phyloP scores from a whole-genome alignment of 768 basidiomycete genomes.

The Hericium erinaceus region DNA sequence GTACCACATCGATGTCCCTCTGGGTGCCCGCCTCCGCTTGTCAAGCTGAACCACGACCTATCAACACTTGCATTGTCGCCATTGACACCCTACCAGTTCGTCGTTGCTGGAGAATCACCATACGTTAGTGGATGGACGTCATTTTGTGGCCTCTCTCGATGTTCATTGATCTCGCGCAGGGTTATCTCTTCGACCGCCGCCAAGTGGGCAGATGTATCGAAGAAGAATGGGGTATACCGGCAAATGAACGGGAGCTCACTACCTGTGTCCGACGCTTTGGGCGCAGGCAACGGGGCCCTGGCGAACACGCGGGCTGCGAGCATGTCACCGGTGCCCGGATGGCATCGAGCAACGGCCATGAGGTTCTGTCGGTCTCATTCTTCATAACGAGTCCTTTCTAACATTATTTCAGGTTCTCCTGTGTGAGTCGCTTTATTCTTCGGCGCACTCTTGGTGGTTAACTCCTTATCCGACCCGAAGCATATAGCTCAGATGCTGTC shows the following conservation, averaged over 20 bases:
- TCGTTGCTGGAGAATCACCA: constrained; percentile 75
- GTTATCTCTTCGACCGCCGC: constrained; percentile 77
- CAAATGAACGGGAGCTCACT: constrained; percentile 41
- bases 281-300: constrained; percentile 26
- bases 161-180: constrained; percentile 30
- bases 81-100: constrained; percentile 73
- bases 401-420: constrained; percentile 43
- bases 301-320: constrained; percentile 32
- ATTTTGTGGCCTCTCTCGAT: constrained; percentile 7
- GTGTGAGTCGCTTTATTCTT: constrained; percentile 32
- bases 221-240: constrained; percentile 63
- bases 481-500: constrained; percentile 63
- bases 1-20: constrained; percentile 53
- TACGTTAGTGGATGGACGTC: constrained; percentile 42
- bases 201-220: constrained; percentile 51
- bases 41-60: constrained; percentile 54
- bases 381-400: constrained; percentile 7
- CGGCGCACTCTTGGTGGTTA: not conserved
- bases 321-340: constrained; percentile 74
- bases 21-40: constrained; percentile 63
- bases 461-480: constrained; percentile 24
- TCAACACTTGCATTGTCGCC: constrained; percentile 70
- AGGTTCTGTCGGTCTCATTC: constrained; percentile 33
- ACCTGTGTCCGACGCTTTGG: constrained; percentile 82
- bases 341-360: constrained; percentile 62